phyloP scores from a whole-genome alignment of 2,329 filamentous ascomycete genomes.

The Aspergillus amoenus region DNA sequence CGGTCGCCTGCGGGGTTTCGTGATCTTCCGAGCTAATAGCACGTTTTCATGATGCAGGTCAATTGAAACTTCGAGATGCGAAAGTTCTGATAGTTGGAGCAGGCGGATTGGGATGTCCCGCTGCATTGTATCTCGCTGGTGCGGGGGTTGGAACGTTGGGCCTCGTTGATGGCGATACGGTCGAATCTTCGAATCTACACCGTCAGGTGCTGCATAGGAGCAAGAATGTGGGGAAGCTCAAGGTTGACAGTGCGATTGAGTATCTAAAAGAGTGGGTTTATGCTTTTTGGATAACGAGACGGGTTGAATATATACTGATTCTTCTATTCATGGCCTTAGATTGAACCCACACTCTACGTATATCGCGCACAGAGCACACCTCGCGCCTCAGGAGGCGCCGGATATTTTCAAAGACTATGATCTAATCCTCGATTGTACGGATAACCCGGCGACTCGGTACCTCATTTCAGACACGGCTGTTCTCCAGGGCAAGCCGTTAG shows the following conservation, averaged over 20 bases:
- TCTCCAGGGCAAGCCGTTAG: conserved; percentile 71
- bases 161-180: conserved; percentile 80
- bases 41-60: conserved; percentile 54
- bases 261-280: conserved; percentile 55
- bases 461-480: conserved; percentile 89
- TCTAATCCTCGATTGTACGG: conserved; percentile 89
- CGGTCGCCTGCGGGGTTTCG: background rate
- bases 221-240: conserved; percentile 67
- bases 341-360: conserved; percentile 73
- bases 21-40: conserved; percentile 1
- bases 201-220: conserved; percentile 82
- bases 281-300: rapidly evolving
- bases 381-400: conserved; percentile 68
- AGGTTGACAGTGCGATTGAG: conserved; percentile 73
- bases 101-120: conserved; percentile 88
- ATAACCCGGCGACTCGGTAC: conserved; percentile 88
- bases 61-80: conserved; percentile 68
- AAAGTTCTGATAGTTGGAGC: conserved; percentile 80
- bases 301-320: conserved; percentile 8
- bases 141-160: conserved; percentile 83
- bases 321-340: conserved; percentile 38
- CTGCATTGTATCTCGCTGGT: conserved; percentile 87
- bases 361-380: conserved; percentile 60
- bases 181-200: conserved; percentile 89
- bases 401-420: conserved; percentile 71